Evolutionary conservation across 805 yeast genomes (phyloP), one percentile per base, ranked within the genome.

Genomic region (Starmerella bombi): DNA sequence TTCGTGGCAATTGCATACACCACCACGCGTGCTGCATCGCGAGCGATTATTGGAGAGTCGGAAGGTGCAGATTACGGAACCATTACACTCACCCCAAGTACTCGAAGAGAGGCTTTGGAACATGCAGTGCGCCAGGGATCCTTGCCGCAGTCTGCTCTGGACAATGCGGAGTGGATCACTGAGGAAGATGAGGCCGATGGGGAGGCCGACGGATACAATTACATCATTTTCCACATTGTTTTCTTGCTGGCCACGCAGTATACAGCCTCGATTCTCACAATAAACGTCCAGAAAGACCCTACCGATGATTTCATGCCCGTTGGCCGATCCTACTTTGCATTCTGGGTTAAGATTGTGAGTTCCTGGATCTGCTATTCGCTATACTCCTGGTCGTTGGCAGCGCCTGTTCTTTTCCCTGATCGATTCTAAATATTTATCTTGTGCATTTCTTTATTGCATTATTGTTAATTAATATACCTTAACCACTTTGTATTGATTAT

Each of bases 51-150:
- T 3, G 57, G 60, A 5, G 70, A 65, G 44, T 68, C 71, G 15
- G 60, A 63, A 23, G 34, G 38, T 18, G 21, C 27, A 27, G 22
- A n/a, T 16, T 38, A 41, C 5, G 48, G 45, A 19, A 14, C 28
- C 12, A 42, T 46, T 14, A n/a, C 34, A 8, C 34, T 46, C 25
- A 39, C 46, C 8, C 23, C 45, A 7, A 39, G 29, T 27, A 35
- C 47, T 12, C 69, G 98, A 47, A 69, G 77, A 45, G 85, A 82
- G 54, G 95, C 96, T 1, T 72, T 91, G 30, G 72, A 78, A 50
- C 91, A 85, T 55, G 98, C 98, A 0, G 94, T 91, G n/a, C 86
- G 81, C 42, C 93, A 82, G 54, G 99, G 99, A 0, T 76, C 94
- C 3, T 67, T 91, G 42, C 98, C 98, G 0, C 93, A 80, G 50